These are phyloP conservation scores for Phytophthora uliginosa DNA, from an alignment of 352 stramenopile species.

Conservation along the genomic window DNA sequence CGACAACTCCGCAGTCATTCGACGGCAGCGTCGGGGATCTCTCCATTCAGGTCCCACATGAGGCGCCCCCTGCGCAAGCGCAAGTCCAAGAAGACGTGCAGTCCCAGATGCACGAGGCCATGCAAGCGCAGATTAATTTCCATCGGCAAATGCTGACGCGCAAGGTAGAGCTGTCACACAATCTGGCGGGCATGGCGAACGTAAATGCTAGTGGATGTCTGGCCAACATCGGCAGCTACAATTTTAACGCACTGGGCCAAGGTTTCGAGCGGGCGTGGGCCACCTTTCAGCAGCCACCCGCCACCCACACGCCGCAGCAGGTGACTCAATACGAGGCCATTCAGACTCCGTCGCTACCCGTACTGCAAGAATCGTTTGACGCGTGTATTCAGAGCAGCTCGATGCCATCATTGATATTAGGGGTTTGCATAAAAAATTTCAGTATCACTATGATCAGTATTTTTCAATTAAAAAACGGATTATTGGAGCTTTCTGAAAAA, in stretches of 20 bases:
- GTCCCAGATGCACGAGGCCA: constrained; percentile 79
- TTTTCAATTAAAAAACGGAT: too few relatives aligned
- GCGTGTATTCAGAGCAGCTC: neutral
- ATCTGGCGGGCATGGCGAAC: constrained; percentile 16
- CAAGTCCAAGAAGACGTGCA: constrained; percentile 50
- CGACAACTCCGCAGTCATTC: constrained; percentile 37
- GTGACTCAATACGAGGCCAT: neutral
- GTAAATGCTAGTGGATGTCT: neutral
- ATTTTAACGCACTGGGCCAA: constrained; percentile 7
- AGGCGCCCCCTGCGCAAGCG: neutral
- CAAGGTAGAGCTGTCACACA: constrained; percentile 75
- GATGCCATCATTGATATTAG: constrained; percentile 13
- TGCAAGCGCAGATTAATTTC: constrained; percentile 87
- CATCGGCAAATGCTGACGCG: constrained; percentile 86
- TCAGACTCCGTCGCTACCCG: constrained; percentile 12
- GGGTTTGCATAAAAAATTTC: too few relatives aligned
- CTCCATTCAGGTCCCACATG: constrained; percentile 19
- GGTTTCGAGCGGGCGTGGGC: constrained; percentile 7
- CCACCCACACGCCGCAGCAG: constrained; percentile 10
- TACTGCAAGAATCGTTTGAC: neutral
- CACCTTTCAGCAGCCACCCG: constrained; percentile 14
- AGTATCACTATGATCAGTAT: too few relatives aligned
- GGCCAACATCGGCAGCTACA: neutral
- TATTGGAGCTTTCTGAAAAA: too few relatives aligned
- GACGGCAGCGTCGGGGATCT: constrained; percentile 3